phyloP scores from a whole-genome alignment of 257 asterid species.

The Gentiana straminea region DNA sequence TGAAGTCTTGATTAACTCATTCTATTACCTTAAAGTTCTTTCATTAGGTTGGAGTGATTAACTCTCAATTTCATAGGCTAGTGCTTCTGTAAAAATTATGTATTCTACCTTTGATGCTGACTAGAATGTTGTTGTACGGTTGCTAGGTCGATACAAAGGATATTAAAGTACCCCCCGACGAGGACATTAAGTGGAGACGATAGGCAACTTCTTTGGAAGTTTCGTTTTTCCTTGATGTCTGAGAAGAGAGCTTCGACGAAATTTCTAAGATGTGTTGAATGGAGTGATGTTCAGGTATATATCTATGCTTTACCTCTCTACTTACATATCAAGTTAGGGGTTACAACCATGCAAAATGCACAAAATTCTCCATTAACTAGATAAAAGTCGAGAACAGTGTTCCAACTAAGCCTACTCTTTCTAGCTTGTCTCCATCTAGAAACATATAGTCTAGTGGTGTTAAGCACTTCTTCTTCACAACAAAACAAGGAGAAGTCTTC shows the following conservation, averaged over 20 bases:
- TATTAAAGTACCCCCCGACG: constrained; percentile 91
- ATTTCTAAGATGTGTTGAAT: constrained; percentile 92
- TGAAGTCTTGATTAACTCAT: constrained; percentile 1
- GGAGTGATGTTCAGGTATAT: constrained; percentile 96
- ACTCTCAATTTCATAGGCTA: too few species aligned
- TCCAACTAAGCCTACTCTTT: too few species aligned
- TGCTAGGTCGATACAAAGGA: constrained; percentile 81
- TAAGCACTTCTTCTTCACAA: too few species aligned
- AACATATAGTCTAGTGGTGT: neutral
- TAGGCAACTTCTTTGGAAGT: constrained; percentile 96
- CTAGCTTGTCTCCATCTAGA: too few species aligned
- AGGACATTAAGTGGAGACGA: constrained; percentile 93
- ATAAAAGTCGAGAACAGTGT: too few species aligned
- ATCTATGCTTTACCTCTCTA: constrained; percentile 5
- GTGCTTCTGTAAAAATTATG: too few species aligned
- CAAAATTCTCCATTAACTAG: too few species aligned
- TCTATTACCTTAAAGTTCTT: neutral
- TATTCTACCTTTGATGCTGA: constrained; percentile 9
- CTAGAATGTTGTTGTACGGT: constrained; percentile 19
- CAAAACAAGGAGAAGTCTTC: too few species aligned
- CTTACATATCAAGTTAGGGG: neutral
- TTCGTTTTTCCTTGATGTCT: constrained; percentile 88
- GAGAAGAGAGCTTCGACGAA: constrained; percentile 94
- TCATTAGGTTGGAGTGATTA: neutral
- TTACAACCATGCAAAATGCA: too few species aligned